Conservation (phyloP, 2,329 filamentous ascomycete species). For the Coleophoma eucalyptorum region DNA sequence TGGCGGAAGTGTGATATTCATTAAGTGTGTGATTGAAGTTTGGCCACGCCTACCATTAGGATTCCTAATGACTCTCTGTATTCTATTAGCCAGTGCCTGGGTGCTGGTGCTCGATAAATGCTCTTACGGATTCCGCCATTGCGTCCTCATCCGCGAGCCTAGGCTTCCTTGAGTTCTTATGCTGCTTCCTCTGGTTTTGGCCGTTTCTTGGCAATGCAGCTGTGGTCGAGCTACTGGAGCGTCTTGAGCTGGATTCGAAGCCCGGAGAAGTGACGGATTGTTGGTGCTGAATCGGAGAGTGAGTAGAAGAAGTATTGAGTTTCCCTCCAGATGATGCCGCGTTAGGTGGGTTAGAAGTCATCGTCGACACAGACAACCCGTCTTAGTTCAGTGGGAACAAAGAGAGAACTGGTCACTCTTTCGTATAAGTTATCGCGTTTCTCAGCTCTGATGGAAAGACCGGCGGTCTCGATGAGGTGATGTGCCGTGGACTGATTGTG, state of each 20-base stretch:
- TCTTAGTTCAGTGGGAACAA: too few relatives aligned
- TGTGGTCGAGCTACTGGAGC: conserved; percentile 16
- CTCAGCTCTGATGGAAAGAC: too few relatives aligned
- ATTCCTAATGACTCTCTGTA: conserved; percentile 48
- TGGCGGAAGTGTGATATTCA: conserved; percentile 83
- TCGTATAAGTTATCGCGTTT: too few relatives aligned
- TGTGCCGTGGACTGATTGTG: too few relatives aligned
- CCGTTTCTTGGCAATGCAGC: conserved; percentile 61
- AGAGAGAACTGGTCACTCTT: too few relatives aligned
- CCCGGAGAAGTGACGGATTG: conserved; percentile 18
- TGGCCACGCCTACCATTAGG: conserved; percentile 78
- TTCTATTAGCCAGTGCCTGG: conserved; percentile 8
- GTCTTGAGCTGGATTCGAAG: conserved; percentile 23
- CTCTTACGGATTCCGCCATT: conserved; percentile 73
- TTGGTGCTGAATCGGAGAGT: conserved; percentile 23
- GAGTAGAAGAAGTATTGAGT: conserved; percentile 24
- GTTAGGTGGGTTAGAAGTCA: conserved; percentile 26
- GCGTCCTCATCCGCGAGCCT: conserved; percentile 77
- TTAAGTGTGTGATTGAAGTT: conserved; percentile 93
- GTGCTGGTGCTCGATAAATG: not conserved
- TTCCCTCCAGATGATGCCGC: conserved; percentile 25
- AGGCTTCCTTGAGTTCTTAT: conserved; percentile 76
- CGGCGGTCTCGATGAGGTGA: too few relatives aligned
- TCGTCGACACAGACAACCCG: conserved; percentile 9
- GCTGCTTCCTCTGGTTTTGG: conserved; percentile 75